Percentiles rank a stretch among this genome's conserved stretches.
phyloP scores from a whole-genome alignment of 164 flowering plant species.

The Annona squamosa region DNA sequence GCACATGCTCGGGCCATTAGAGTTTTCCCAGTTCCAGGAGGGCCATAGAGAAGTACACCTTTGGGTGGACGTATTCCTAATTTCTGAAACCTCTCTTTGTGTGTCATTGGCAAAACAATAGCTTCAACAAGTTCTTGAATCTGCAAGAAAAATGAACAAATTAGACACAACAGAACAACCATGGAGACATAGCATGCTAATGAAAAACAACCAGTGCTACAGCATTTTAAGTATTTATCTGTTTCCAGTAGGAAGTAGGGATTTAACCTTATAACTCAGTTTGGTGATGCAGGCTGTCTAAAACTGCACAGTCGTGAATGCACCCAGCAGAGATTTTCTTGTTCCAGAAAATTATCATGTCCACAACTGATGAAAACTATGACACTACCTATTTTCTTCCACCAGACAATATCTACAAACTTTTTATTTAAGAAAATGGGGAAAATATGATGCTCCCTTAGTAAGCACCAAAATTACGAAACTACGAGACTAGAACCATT shows the following conservation, averaged over 20 bases:
- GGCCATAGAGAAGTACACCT: conserved; percentile 91
- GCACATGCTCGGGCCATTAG: conserved; percentile 98
- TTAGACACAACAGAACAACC: neutral
- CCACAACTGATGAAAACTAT: neutral
- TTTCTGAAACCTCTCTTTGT: conserved; percentile 82
- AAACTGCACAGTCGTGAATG: neutral
- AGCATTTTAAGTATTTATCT: no score
- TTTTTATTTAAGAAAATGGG: no score
- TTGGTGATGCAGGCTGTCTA: neutral
- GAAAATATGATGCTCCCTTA: no score
- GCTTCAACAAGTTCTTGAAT: conserved; percentile 97
- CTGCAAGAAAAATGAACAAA: conserved; percentile 25
- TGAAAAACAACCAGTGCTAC: no score
- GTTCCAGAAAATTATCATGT: neutral
- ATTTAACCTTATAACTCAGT: neutral
- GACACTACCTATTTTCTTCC: no score
- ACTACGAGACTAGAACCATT: neutral
- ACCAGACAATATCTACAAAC: no score
- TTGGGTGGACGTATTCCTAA: conserved; percentile 91
- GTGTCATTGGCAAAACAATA: conserved; percentile 96
- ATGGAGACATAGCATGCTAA: no score
- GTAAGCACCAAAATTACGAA: neutral
- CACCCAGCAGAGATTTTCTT: neutral
- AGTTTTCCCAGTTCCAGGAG: conserved; percentile 96
- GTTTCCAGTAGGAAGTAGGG: neutral